A percentile compares a stretch with the other conserved stretches of the same genome.
These are phyloP conservation scores for Raphanus sativus DNA, from an alignment of 345 rosid genomes.

Conservation along the genomic window DNA sequence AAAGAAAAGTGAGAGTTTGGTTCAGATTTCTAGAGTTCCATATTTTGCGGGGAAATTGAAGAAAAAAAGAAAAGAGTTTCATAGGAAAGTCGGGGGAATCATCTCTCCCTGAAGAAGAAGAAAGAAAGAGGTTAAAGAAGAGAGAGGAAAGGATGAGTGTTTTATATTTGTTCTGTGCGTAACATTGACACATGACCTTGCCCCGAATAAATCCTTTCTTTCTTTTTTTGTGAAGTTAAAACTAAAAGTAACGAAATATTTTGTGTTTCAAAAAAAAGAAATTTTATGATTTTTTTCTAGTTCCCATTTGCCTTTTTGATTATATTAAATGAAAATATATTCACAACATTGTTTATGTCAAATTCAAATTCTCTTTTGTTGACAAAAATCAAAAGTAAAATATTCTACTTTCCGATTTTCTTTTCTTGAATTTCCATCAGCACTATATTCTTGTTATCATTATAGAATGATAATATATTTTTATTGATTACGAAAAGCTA, in stretches of 20 bases:
- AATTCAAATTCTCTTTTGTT: not conserved
- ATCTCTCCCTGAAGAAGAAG: constrained; percentile 19
- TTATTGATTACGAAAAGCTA: not conserved
- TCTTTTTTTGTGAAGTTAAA: not conserved
- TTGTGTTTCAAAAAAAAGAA: not conserved
- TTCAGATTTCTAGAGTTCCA: constrained; percentile 11
- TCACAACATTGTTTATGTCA: not conserved
- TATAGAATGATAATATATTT: not conserved
- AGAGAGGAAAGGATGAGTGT: not conserved
- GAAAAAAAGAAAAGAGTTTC: not conserved
- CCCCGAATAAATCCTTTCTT: constrained; percentile 18
- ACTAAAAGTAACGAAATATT: not conserved
- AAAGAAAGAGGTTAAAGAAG: constrained; percentile 1
- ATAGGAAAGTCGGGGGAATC: constrained; percentile 1
- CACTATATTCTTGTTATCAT: not conserved
- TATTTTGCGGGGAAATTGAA: constrained; percentile 22
- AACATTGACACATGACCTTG: constrained; percentile 33
- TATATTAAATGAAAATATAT: not conserved
- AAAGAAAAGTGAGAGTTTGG: not conserved
- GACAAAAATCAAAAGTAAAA: not conserved
- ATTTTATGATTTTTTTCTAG: no score
- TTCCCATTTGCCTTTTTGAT: not conserved
- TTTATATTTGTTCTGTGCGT: constrained; percentile 25
- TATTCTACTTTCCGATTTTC: not conserved
- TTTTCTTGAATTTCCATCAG: not conserved